These are phyloP conservation scores for Didymella pomorum DNA, from an alignment of 2,329 filamentous ascomycete genomes.

Conservation along the genomic window DNA sequence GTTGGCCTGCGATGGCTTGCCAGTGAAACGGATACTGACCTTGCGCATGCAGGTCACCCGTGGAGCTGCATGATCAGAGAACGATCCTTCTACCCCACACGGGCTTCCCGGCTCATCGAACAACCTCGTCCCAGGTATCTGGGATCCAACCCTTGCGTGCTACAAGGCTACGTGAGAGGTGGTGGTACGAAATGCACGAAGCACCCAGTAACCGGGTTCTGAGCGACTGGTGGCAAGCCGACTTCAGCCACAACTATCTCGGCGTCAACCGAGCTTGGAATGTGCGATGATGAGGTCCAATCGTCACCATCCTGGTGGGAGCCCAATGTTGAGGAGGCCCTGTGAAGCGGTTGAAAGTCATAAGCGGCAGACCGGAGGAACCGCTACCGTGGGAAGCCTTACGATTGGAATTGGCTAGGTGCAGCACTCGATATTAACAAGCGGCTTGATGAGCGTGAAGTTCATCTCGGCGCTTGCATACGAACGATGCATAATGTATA, in stretches of 20 bases:
- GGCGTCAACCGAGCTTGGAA: constrained; percentile 39
- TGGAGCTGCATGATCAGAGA: constrained; percentile 39
- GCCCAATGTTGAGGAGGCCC: neutral
- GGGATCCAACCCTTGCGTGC: constrained; percentile 41
- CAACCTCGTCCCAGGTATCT: constrained; percentile 36
- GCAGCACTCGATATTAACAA: constrained; percentile 3
- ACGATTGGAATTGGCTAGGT: constrained; percentile 2
- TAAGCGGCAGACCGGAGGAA: constrained; percentile 2
- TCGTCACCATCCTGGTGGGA: neutral
- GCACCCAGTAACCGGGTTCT: constrained; percentile 44
- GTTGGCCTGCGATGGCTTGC: constrained; percentile 17
- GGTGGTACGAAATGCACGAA: constrained; percentile 35
- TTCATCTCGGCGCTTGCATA: constrained; percentile 5
- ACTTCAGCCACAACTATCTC: constrained; percentile 29
- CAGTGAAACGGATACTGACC: constrained; percentile 21
- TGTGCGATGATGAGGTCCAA: constrained; percentile 10
- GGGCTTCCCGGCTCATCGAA: constrained; percentile 39
- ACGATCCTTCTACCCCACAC: constrained; percentile 36
- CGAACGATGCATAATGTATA: neutral
- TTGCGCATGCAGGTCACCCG: constrained; percentile 42
- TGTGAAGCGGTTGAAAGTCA: neutral
- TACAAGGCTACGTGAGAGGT: constrained; percentile 31
- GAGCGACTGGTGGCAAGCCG: constrained; percentile 35
- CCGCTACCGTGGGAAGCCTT: constrained; percentile 1
- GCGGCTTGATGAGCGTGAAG: neutral